Evolutionary conservation across 257 asterid genomes (phyloP), one percentile per base, ranked within the genome.

Genomic region (Voacanga thouarsii): DNA sequence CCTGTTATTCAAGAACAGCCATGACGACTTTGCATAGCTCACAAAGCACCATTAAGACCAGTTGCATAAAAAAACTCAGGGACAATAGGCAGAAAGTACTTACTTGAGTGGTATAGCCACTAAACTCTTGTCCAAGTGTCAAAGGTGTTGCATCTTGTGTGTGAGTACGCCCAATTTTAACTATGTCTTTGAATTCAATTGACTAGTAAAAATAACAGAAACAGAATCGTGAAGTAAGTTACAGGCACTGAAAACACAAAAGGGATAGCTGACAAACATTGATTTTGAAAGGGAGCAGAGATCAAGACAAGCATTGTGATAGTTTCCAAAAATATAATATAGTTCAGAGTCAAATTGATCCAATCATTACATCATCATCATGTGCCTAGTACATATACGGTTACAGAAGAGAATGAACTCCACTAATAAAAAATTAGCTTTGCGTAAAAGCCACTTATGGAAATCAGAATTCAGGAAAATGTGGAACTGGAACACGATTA

Each of bases 101-200:
- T 86, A 96, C 99, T 82, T 96, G 99, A n/a, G 95, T 96, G 26
- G 97, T 89, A 82, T 96, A 93, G 81, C 99, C 96, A 77, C 99
- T 96, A 84, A 96, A 93, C 81, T 93, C 99, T 84, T 96, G 99
- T 64, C 98, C 99, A 88, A 96, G 98, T 59, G 99, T 93, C 91
- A 93, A 89, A 41, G 98, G 99, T 7, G 98, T 96, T 43, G 99
- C 99, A 77, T 96, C 99, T 88, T 96, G 99, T 76, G 99, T 96
- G 87, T 96, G 99, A 0, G 99, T 96, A n/a, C 97, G 97, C 71
- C 99, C 99, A 80, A 96, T 96, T 88, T 96, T 96, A 30, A 96
- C 92, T 66, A 96, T 96, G 86, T 93, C 98, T 26, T 88, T 89
- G 88, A 96, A 93, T 76, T 93, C 99, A 10, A 82, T 67, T 60